phyloP scores from a whole-genome alignment of 495 filamentous ascomycete genomes.

The Xylaria acuta region DNA sequence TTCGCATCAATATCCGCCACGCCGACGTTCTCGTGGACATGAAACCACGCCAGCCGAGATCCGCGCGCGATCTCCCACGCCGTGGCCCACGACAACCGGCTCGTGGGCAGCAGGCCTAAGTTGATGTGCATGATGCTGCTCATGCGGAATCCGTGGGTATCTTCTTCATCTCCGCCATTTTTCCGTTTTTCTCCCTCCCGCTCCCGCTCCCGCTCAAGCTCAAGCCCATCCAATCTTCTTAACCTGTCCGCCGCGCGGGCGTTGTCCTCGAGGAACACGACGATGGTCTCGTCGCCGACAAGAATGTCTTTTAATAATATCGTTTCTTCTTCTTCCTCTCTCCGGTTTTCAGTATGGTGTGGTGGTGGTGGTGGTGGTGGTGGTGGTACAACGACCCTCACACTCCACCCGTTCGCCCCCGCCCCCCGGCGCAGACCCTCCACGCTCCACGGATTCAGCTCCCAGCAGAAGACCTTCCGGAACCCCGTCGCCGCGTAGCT shows the following conservation, averaged over 20 bases:
- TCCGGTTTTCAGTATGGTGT: background rate
- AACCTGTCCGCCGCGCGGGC: conserved; percentile 58
- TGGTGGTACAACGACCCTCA: conserved; percentile 51
- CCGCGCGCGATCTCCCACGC: conserved; percentile 59
- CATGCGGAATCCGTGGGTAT: background rate
- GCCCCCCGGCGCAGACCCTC: conserved; percentile 80
- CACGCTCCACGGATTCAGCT: conserved; percentile 86
- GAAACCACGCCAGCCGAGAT: conserved; percentile 66
- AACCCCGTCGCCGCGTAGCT: conserved; percentile 76
- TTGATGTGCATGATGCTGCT: conserved; percentile 70
- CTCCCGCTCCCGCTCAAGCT: conserved; percentile 11
- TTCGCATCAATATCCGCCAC: conserved; percentile 65
- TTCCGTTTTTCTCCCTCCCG: background rate
- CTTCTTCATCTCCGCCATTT: background rate
- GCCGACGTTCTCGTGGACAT: conserved; percentile 87
- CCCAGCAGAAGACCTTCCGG: conserved; percentile 77
- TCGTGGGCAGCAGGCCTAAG: conserved; percentile 78
- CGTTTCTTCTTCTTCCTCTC: conserved; percentile 37
- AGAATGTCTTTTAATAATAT: conserved; percentile 35
- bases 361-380: background rate
- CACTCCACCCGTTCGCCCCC: conserved; percentile 67
- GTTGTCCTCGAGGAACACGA: conserved; percentile 80
- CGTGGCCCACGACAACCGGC: conserved; percentile 66
- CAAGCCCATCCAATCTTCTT: conserved; percentile 27
- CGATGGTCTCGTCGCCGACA: conserved; percentile 48